Evolutionary conservation across 148 eudicot species (phyloP).

Genomic region (Chenopodium berlandieri): DNA sequence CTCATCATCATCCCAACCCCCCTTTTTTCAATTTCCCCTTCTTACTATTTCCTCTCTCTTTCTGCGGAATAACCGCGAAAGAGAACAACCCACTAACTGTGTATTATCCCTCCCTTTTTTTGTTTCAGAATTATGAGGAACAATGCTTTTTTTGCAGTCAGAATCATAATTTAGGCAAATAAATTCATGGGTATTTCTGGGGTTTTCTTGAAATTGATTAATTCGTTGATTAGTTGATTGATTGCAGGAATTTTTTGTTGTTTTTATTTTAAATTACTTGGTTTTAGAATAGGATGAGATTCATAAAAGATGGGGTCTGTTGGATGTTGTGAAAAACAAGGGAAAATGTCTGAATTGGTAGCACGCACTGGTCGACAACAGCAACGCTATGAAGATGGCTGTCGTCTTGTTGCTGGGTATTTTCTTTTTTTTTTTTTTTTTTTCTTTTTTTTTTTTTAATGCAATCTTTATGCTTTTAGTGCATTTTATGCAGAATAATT

Average conservation of each 20-base stretch:
- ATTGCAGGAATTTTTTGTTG: background rate
- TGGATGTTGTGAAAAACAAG: slow-evolving; percentile 25
- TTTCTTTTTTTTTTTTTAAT: background rate
- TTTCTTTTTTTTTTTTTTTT: background rate
- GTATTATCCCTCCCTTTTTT: background rate
- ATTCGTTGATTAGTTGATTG: slow-evolving; percentile 8
- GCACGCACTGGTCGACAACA: slow-evolving; percentile 88
- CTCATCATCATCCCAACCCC: background rate
- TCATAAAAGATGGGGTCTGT: slow-evolving; percentile 24
- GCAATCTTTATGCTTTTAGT: background rate
- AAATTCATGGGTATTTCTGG: slow-evolving; percentile 25
- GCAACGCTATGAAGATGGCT: slow-evolving; percentile 76
- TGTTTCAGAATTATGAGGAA: background rate
- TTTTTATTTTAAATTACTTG: background rate
- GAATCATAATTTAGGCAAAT: slow-evolving; percentile 11
- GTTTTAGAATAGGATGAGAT: slow-evolving; percentile 13
- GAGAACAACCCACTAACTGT: background rate
- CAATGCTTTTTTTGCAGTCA: slow-evolving; percentile 17
- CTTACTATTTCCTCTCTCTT: slow-evolving; percentile 16
- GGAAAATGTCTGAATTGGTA: slow-evolving; percentile 78
- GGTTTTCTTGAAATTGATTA: slow-evolving; percentile 19
- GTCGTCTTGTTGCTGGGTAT: slow-evolving; percentile 86
- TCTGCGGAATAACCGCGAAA: slow-evolving; percentile 17
- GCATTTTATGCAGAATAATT: background rate
- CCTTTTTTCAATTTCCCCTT: background rate